phyloP scores from a whole-genome alignment of 441 rosid species.

The Adansonia rubrostipa region DNA sequence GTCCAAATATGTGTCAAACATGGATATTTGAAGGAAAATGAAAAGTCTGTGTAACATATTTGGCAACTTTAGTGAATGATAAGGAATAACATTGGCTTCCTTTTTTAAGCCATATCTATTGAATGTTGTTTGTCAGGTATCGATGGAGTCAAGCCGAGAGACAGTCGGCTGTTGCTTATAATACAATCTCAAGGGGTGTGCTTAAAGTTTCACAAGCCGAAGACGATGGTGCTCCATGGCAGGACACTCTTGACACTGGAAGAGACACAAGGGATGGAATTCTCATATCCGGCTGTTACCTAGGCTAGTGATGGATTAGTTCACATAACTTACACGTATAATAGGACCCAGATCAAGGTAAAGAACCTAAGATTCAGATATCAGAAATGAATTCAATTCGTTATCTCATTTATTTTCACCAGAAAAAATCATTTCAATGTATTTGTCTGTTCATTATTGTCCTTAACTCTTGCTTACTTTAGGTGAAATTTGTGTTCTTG shows the following conservation, averaged over 20 bases:
- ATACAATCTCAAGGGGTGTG: constrained; percentile 76
- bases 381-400: not conserved
- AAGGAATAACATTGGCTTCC: not conserved
- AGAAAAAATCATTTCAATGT: not conserved
- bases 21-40: too few species aligned
- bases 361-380: not conserved
- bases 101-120: not conserved
- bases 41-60: too few species aligned
- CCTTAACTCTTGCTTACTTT: too few species aligned
- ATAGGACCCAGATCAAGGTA: constrained; percentile 91
- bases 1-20: too few species aligned
- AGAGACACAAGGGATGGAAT: constrained; percentile 68
- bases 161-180: constrained; percentile 76
- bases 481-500: not conserved
- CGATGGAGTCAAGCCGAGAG: constrained; percentile 75
- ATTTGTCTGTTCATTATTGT: not conserved
- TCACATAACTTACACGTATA: constrained; percentile 66
- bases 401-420: not conserved
- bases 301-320: constrained; percentile 56
- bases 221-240: constrained; percentile 85
- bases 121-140: constrained; percentile 47
- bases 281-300: constrained; percentile 87
- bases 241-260: constrained; percentile 66
- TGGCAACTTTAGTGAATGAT: not conserved
- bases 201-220: constrained; percentile 67